Conservation (phyloP, 2,329 filamentous ascomycete species). For the Hymenoscyphus repandus region DNA sequence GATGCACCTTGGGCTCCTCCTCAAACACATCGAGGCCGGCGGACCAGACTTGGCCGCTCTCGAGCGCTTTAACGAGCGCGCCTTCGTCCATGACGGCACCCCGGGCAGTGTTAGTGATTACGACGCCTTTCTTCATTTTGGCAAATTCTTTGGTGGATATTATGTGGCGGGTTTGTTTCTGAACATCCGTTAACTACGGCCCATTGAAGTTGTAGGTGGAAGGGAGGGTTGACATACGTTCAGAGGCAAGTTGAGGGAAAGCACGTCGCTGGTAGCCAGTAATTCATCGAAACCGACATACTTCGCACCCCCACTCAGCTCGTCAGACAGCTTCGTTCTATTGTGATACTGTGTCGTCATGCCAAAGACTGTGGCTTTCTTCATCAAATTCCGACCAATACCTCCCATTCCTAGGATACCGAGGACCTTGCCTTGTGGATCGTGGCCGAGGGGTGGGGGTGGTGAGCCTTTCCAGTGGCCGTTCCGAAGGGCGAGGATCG, state of each 20-base stretch:
- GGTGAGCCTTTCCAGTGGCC: slow-evolving; percentile 62
- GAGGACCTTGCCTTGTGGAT: slow-evolving; percentile 72
- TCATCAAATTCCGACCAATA: slow-evolving; percentile 72
- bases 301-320: slow-evolving; percentile 50
- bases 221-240: slow-evolving; percentile 54
- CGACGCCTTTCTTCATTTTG: slow-evolving; percentile 71
- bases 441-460: slow-evolving; percentile 59
- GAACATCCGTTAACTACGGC: not conserved
- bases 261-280: slow-evolving; percentile 63
- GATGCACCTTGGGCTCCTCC: slow-evolving; percentile 71
- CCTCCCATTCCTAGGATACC: slow-evolving; percentile 85
- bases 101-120: slow-evolving; percentile 78
- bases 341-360: slow-evolving; percentile 76
- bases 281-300: slow-evolving; percentile 72
- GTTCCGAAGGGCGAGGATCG: slow-evolving; percentile 59
- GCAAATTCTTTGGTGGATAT: slow-evolving; percentile 66
- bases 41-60: slow-evolving; percentile 62
- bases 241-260: slow-evolving; percentile 75
- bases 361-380: slow-evolving; percentile 68
- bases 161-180: slow-evolving; percentile 64
- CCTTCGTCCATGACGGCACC: slow-evolving; percentile 79
- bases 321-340: slow-evolving; percentile 52
- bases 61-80: slow-evolving; percentile 69
- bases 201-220: not conserved
- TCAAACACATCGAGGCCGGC: slow-evolving; percentile 80